Evolutionary conservation across 192 early-diverging fungal species (phyloP).

Genomic region (Chytriomyces sp.): DNA sequence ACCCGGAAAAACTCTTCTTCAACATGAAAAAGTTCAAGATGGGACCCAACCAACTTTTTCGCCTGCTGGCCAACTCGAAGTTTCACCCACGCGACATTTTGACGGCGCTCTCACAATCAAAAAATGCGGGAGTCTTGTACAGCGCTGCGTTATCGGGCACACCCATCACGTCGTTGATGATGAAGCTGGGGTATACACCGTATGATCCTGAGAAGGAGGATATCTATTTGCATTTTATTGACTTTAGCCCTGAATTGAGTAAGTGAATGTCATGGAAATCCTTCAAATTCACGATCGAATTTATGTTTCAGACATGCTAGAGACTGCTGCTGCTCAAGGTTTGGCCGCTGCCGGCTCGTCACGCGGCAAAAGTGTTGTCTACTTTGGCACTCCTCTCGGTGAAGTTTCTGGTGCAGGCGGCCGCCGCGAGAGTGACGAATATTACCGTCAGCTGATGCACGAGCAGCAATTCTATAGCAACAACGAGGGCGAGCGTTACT

Average conservation of each 20-base stretch:
- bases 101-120: conserved; percentile 39
- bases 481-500: neutral
- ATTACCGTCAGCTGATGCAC: conserved; percentile 5
- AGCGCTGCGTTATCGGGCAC: conserved; percentile 25
- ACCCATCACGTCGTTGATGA: conserved; percentile 41
- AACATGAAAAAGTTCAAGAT: conserved; percentile 57
- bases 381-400: neutral
- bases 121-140: conserved; percentile 36
- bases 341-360: neutral
- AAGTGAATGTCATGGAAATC: neutral
- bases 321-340: neutral
- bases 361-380: conserved; percentile 24
- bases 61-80: conserved; percentile 45
- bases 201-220: conserved; percentile 25
- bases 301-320: conserved; percentile 2
- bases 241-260: conserved; percentile 21
- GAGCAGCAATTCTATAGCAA: conserved; percentile 31
- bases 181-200: conserved; percentile 36
- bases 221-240: conserved; percentile 26
- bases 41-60: conserved; percentile 40
- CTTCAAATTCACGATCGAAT: neutral
- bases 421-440: conserved; percentile 22
- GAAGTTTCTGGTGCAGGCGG: neutral
- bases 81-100: conserved; percentile 57
- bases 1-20: conserved; percentile 31